Evolutionary conservation across 768 basidiomycete genomes (phyloP), one percentile per base, ranked within the genome.

Genomic region (Lyophyllum atratum): DNA sequence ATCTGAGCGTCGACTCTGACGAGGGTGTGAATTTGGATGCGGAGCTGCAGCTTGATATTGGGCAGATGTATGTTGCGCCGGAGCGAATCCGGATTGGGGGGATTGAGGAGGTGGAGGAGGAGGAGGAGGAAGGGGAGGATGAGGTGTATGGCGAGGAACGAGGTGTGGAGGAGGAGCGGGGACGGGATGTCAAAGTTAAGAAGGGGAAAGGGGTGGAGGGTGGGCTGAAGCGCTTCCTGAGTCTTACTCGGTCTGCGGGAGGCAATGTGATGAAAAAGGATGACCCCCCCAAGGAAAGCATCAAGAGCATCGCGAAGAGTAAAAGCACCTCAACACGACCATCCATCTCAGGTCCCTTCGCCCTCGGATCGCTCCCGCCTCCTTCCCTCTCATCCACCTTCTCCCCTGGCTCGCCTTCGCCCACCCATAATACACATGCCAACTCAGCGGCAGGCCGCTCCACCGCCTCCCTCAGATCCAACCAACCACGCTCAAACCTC

Each of bases 311-410:
- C 42, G 42, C 44, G 4, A 59, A 53, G 47, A 45, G 22, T 34
- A 60, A 63, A 34, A 56, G 54, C 47, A 59, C 46, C 21, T 56
- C 63, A 37, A 43, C 62, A 2, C 72, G 74, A 40, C 77, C 74
- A 3, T 53, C 67, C 15, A 80, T 82, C 37, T 82, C 80, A 8
- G 75, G 76, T 8, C 80, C 80, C 7, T 80, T 78, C 54, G 73
- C 72, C 0, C 72, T 82, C 15, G 80, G 80, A 39, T 68, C 77
- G 4, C 42, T 62, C 10, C 58, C 59, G 4, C n/a, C 63, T 59
- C 46, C 59, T 59, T 34, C 58, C 46, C 37, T 57, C 54, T 31
- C 57, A 52, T 26, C 57, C 61, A 25, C 58, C 59, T 49, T 55
- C 60, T n/a, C 59, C 4, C 48, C 59, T 11, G 62, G 56, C 26